Evolutionary conservation across 2,329 filamentous ascomycete genomes (phyloP).

Genomic region (Fusarium sambucinum): DNA sequence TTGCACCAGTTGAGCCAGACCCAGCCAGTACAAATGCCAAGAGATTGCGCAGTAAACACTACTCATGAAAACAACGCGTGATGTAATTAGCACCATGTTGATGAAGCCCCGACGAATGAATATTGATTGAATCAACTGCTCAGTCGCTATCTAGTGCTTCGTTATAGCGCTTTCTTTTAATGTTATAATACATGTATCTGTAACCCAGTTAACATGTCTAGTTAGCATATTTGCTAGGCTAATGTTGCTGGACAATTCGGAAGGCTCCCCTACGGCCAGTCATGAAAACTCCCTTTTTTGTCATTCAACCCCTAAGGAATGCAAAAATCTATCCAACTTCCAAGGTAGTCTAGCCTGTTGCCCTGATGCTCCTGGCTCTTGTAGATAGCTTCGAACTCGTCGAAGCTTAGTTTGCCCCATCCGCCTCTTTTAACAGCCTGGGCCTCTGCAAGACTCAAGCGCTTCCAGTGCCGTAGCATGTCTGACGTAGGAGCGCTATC

Average conservation of each 20-base stretch:
- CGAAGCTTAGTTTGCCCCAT: slow-evolving; percentile 79
- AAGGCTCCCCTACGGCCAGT: neutral
- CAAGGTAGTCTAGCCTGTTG: slow-evolving; percentile 81
- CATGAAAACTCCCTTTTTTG: neutral
- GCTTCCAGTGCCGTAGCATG: slow-evolving; percentile 63
- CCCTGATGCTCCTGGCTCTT: slow-evolving; percentile 72
- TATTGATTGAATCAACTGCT: neutral
- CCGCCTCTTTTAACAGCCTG: slow-evolving; percentile 80
- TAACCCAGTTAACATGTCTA: neutral
- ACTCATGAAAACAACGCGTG: neutral
- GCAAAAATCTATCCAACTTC: slow-evolving; percentile 90
- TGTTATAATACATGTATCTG: neutral
- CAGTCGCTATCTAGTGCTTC: slow-evolving; percentile 4
- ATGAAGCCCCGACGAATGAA: too few relatives aligned
- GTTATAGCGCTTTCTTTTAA: neutral
- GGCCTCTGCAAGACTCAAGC: slow-evolving; percentile 73
- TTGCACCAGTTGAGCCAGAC: neutral
- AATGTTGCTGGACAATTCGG: neutral
- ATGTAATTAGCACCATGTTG: neutral
- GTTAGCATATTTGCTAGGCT: neutral
- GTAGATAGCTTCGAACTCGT: slow-evolving; percentile 84
- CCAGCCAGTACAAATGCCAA: neutral
- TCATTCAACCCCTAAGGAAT: slow-evolving; percentile 62
- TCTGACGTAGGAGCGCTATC: slow-evolving; percentile 44
- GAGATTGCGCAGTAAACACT: neutral